Base-by-base conservation (phyloP, 148 eudicot genomes). In the Vaccinium darrowii region DNA sequence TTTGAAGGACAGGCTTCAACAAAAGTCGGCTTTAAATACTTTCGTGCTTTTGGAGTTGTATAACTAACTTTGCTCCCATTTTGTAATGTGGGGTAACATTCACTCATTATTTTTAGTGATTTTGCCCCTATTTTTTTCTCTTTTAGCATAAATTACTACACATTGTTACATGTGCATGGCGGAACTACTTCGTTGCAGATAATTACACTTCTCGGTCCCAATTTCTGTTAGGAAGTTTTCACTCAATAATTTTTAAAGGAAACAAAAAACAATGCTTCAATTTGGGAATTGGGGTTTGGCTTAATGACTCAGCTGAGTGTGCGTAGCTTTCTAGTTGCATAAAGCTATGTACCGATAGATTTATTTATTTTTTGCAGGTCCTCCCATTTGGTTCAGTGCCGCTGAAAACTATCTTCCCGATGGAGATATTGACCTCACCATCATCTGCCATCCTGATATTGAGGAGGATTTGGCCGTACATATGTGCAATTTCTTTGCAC, bases 361-460 rank as follows among this genome's bases (percentile, higher is more conserved):
- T 19, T 6, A n/a, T 2, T 39, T 8, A 6, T 76, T 63, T 50
- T 84, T 33, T 84, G 19, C 82, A 91, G 93, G 92, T 88, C 18
- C 78, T 85, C 76, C 88, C 93, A 52, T 82, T 91, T 87, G 93
- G 93, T 52, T 91, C 93, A 21, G 90, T 91, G 88, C 93, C 93
- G 60, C 88, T 91, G 51, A 91, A 90, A 82, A 91, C 93, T 91
- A 91, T 79, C 92, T 91, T 84, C 91, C 93, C 8, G 86, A 90
- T 82, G 93, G 91, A 78, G 93, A 91, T 82, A 76, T 91, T 65
- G 93, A 91, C 84, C 86, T 91, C 84, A 90, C 93, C 60, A 87
- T 76, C 39, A 81, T 91, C 27, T 69, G 88, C 82, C 67, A 51
- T 69, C 81, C 75, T 79, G 51, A 78, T 65, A 78, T 69, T 33